Base-by-base conservation (phyloP, 495 filamentous ascomycete species). In the Beverwykella pulmonaria region DNA sequence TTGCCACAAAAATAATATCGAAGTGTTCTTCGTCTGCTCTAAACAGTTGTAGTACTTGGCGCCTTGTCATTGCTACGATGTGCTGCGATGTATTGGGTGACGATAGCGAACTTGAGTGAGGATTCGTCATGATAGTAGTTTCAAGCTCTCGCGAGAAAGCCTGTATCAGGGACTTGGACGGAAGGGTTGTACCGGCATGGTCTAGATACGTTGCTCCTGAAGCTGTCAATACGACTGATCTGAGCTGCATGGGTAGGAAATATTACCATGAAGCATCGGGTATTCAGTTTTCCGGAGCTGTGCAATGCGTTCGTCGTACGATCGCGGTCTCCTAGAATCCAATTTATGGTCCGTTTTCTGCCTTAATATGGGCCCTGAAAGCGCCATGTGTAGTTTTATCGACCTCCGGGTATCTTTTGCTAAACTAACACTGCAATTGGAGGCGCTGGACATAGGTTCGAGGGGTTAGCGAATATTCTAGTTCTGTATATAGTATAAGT, bases 121-220 rank as follows among this genome's bases (percentile, higher is more conserved):
- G 90, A 69, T 93, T 93, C 23, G 90, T 89, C 62, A 87, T 87
- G 39, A 93, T 80, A 64, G 82, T 83, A 2, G 79, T 62, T 8
- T 79, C 75, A 73, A 91, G 79, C 54, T 84, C 83, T 1, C 78
- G 59, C 20, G 84, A 81, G 74, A 90, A 89, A 15, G 80, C 75
- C 19, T 83, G 77, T 26, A 90, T 75, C 23, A 87, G 78, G 14
- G 88, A 87, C 71, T 78, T 83, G 20, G 89, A 82, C 63, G 89
- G 90, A 44, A 90, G 82, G 60, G 90, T 90, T n/a, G 89, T 83
- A 19, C 90, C 90, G 25, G 84, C 84, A 78, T 92, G 89, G 70
- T 92, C 90, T 27, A 92, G 85, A 75, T 92, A 92, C 1, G 76
- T 79, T 69, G 70, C 76, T 47, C 69, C 78, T 79, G 5, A 12